phyloP scores from a whole-genome alignment of 805 yeast genomes.

The Blastobotrys mokoenaii region DNA sequence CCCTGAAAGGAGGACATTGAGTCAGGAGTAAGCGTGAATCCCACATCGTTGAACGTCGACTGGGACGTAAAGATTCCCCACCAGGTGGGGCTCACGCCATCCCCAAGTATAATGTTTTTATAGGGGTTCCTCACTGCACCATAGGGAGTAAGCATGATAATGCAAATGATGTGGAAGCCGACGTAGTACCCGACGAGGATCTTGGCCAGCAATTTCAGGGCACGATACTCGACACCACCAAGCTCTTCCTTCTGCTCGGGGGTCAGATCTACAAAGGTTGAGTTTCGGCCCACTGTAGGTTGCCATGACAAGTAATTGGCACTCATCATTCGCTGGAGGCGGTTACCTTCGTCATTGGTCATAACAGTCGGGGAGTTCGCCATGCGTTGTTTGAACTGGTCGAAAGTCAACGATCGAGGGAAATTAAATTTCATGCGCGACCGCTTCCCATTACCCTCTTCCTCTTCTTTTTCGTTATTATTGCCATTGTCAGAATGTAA shows the following conservation, averaged over 20 bases:
- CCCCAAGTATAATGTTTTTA: conserved; percentile 31
- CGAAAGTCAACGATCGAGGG: conserved; percentile 1
- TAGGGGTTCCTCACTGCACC: conserved; percentile 21
- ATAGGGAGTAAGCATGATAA: conserved; percentile 44
- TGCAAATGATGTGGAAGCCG: conserved; percentile 64
- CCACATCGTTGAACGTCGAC: conserved; percentile 79
- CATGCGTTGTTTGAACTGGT: not conserved
- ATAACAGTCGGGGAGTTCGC: not conserved
- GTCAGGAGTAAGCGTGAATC: conserved; percentile 71
- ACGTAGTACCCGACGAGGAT: conserved; percentile 60
- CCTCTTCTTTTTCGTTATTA: conserved; percentile 2
- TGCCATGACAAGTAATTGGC: conserved; percentile 70
- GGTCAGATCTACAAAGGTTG: conserved; percentile 75
- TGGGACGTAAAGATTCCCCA: conserved; percentile 85
- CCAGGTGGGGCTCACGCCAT: conserved; percentile 76
- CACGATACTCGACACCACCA: conserved; percentile 95
- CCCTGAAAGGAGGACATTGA: conserved; percentile 64
- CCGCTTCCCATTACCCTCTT: conserved; percentile 1
- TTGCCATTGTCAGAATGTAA: not conserved
- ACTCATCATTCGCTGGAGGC: conserved; percentile 21
- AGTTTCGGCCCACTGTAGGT: conserved; percentile 89
- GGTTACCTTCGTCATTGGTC: not conserved
- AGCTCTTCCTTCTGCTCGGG: conserved; percentile 84
- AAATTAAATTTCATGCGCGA: not conserved
- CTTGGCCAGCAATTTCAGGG: conserved; percentile 65